Percentiles rank a stretch among this genome's conserved stretches.
These are phyloP conservation scores for Quercus phellos DNA, from an alignment of 331 rosid species.

Conservation along the genomic window DNA sequence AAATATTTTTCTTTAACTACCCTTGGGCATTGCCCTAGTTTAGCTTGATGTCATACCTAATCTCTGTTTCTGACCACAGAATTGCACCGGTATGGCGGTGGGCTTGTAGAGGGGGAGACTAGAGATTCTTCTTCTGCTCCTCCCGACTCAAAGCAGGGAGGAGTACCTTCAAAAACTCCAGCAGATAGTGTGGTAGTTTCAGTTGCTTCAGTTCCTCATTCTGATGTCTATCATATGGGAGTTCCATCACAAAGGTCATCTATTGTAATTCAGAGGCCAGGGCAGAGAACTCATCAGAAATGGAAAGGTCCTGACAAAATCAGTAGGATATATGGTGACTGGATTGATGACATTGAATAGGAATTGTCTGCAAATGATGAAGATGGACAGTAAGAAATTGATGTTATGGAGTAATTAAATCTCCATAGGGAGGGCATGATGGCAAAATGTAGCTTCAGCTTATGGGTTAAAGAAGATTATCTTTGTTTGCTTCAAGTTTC, in stretches of 20 bases:
- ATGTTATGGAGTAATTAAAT: slow-evolving; percentile 2
- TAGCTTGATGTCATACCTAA: neutral
- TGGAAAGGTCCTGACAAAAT: slow-evolving; percentile 99
- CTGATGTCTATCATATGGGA: slow-evolving; percentile 77
- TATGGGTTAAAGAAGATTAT: slow-evolving; percentile 5
- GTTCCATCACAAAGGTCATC: slow-evolving; percentile 78
- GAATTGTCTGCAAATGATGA: slow-evolving; percentile 13
- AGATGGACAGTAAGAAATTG: slow-evolving; percentile 18
- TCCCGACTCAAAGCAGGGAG: slow-evolving; percentile 68
- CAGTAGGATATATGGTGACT: slow-evolving; percentile 96
- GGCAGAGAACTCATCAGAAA: slow-evolving; percentile 85
- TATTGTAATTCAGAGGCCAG: slow-evolving; percentile 71
- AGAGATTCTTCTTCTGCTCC: slow-evolving; percentile 62
- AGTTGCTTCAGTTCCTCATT: slow-evolving; percentile 55
- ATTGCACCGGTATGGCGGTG: slow-evolving; percentile 88
- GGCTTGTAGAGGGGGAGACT: slow-evolving; percentile 70
- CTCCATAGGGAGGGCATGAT: slow-evolving; percentile 15
- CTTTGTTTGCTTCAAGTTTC: slow-evolving; percentile 13
- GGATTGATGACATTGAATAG: slow-evolving; percentile 92
- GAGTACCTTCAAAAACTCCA: slow-evolving; percentile 42
- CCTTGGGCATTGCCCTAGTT: neutral
- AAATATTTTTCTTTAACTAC: neutral
- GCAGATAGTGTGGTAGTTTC: slow-evolving; percentile 64
- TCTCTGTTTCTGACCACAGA: slow-evolving; percentile 40
- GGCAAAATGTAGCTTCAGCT: slow-evolving; percentile 24